phyloP scores from a whole-genome alignment of 495 filamentous ascomycete species.

The Parachaetomium inaequale region DNA sequence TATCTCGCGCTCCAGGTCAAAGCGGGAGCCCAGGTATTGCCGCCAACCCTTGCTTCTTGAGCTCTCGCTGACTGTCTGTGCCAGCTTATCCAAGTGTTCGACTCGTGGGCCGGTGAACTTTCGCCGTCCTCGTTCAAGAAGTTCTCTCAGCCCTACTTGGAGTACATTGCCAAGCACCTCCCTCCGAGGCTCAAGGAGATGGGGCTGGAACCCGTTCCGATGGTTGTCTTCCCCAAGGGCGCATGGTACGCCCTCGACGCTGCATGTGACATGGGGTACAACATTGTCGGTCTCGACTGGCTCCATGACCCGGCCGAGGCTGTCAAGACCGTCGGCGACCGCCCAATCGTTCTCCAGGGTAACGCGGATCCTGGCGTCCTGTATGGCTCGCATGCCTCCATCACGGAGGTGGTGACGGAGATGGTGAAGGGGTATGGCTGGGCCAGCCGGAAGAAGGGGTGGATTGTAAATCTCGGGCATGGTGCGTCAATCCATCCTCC shows the following conservation, averaged over 20 bases:
- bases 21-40: conserved; percentile 72
- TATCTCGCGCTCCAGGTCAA: conserved; percentile 88
- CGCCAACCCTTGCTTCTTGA: not conserved
- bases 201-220: conserved; percentile 75
- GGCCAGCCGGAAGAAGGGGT: conserved; percentile 46
- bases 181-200: conserved; percentile 68
- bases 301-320: conserved; percentile 85
- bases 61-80: not conserved
- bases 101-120: conserved; percentile 95
- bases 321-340: conserved; percentile 65
- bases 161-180: conserved; percentile 73
- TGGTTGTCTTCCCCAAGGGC: conserved; percentile 99
- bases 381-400: conserved; percentile 76
- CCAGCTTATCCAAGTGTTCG: conserved; percentile 93
- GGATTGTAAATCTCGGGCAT: conserved; percentile 90
- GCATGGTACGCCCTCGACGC: conserved; percentile 95
- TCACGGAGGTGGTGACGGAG: conserved; percentile 70
- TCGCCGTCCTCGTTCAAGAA: conserved; percentile 75
- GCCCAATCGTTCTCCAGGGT: conserved; percentile 76
- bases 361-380: conserved; percentile 93
- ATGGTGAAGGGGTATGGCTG: conserved; percentile 82
- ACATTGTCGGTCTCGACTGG: conserved; percentile 94
- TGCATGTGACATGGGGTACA: conserved; percentile 81
- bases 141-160: conserved; percentile 82
- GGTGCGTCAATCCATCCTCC: conserved; percentile 51